These are phyloP conservation scores for Clitopilus hobsonii DNA, from an alignment of 768 basidiomycete genomes.

Conservation along the genomic window DNA sequence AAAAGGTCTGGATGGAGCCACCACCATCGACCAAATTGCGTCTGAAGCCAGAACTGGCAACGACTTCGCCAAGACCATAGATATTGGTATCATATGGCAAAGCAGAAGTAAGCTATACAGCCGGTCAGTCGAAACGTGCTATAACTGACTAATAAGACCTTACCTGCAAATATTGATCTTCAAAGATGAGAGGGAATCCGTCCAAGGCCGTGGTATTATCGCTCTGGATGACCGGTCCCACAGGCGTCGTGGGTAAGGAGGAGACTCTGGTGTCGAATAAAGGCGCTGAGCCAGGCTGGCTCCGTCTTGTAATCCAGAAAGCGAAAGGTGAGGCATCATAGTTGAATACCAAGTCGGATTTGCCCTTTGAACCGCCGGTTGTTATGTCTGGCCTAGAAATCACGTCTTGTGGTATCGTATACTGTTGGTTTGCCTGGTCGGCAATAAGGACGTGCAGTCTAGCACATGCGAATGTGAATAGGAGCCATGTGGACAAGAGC, in stretches of 20 bases:
- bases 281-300: slow-evolving; percentile 45
- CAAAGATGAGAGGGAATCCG: slow-evolving; percentile 70
- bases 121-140: neutral
- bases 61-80: slow-evolving; percentile 74
- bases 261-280: slow-evolving; percentile 68
- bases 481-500: neutral
- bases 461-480: neutral
- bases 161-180: slow-evolving; percentile 76
- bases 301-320: slow-evolving; percentile 76
- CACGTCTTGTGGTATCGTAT: slow-evolving; percentile 54
- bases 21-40: slow-evolving; percentile 51
- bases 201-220: slow-evolving; percentile 55
- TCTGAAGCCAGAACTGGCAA: slow-evolving; percentile 65
- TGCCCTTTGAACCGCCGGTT: slow-evolving; percentile 24
- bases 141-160: neutral
- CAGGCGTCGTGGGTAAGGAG: slow-evolving; percentile 58
- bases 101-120: slow-evolving; percentile 53
- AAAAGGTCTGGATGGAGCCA: slow-evolving; percentile 63
- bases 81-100: slow-evolving; percentile 66
- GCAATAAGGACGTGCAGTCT: slow-evolving; percentile 68
- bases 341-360: slow-evolving; percentile 68
- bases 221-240: slow-evolving; percentile 44
- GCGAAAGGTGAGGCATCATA: slow-evolving; percentile 61
- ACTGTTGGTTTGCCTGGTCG: slow-evolving; percentile 59
- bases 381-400: slow-evolving; percentile 35